A percentile compares a stretch with the other conserved stretches of the same genome.
These are phyloP conservation scores for Candida verbasci DNA, from an alignment of 805 yeast genomes.

Conservation along the genomic window DNA sequence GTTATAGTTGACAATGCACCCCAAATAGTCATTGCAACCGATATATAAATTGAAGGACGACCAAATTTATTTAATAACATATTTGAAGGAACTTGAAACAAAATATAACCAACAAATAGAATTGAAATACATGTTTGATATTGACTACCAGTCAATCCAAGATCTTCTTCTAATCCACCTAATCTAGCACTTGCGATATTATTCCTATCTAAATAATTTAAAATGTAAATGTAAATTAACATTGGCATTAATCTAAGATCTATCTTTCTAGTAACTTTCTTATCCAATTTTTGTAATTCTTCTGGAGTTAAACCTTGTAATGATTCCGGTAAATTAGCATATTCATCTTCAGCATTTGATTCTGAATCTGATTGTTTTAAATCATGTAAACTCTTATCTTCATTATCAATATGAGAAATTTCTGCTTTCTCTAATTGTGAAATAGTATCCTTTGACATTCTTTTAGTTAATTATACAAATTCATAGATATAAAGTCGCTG, in stretches of 20 bases:
- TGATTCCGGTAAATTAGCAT: conserved; percentile 24
- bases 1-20: conserved; percentile 45
- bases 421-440: conserved; percentile 5
- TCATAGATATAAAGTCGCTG: too few species aligned
- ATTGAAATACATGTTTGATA: conserved; percentile 52
- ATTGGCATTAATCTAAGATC: conserved; percentile 49
- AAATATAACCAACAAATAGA: conserved; percentile 46
- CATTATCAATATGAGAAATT: conserved; percentile 6
- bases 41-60: conserved; percentile 47
- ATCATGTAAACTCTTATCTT: neutral
- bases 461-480: too few species aligned
- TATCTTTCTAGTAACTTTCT: conserved; percentile 41
- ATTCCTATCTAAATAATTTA: conserved; percentile 49
- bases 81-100: conserved; percentile 47
- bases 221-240: conserved; percentile 46
- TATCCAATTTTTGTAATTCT: conserved; percentile 42
- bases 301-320: conserved; percentile 28
- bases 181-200: conserved; percentile 53
- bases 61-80: conserved; percentile 44
- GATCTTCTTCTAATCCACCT: conserved; percentile 46
- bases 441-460: conserved; percentile 1
- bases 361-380: neutral
- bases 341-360: conserved; percentile 6
- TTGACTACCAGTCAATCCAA: conserved; percentile 37
- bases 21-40: conserved; percentile 48